A percentile compares a stretch with the other conserved stretches of the same genome.
Evolutionary conservation across 139 green algal genomes (phyloP).

Genomic region (Parachlorella kessleri): DNA sequence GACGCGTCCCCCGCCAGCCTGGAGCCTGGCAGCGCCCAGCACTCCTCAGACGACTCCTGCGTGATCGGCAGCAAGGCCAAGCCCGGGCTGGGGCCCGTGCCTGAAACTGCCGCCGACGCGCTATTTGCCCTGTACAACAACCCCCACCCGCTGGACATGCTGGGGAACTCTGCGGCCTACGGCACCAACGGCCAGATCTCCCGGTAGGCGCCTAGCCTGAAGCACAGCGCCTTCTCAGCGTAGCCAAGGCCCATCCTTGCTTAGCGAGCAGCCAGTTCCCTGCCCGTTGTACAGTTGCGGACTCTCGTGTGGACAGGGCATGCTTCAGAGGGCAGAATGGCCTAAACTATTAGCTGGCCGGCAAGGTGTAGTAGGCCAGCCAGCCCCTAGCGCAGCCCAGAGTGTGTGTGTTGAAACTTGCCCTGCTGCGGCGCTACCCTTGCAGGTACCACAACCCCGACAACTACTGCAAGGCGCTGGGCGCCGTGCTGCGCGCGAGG

Average conservation of each 20-base stretch:
- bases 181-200: slow-evolving; percentile 81
- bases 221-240: too few relatives aligned
- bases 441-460: slow-evolving; percentile 99
- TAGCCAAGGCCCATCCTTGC: too few relatives aligned
- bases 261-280: too few relatives aligned
- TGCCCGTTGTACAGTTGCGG: too few relatives aligned
- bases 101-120: slow-evolving; percentile 46
- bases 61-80: background rate
- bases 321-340: too few relatives aligned
- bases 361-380: too few relatives aligned
- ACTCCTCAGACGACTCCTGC: background rate
- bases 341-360: too few relatives aligned
- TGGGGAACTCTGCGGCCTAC: slow-evolving; percentile 88
- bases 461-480: slow-evolving; percentile 84
- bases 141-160: slow-evolving; percentile 93
- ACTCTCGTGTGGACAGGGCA: too few relatives aligned
- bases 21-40: background rate
- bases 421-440: too few relatives aligned
- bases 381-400: too few relatives aligned
- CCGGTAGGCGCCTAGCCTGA: too few relatives aligned
- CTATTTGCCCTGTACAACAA: slow-evolving; percentile 84
- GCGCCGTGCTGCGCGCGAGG: slow-evolving; percentile 32
- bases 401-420: too few relatives aligned
- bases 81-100: background rate
- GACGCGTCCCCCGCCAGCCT: background rate